These are phyloP conservation scores for Yamadazyma jaroonii DNA, from an alignment of 1,139 yeast species.

Conservation along the genomic window DNA sequence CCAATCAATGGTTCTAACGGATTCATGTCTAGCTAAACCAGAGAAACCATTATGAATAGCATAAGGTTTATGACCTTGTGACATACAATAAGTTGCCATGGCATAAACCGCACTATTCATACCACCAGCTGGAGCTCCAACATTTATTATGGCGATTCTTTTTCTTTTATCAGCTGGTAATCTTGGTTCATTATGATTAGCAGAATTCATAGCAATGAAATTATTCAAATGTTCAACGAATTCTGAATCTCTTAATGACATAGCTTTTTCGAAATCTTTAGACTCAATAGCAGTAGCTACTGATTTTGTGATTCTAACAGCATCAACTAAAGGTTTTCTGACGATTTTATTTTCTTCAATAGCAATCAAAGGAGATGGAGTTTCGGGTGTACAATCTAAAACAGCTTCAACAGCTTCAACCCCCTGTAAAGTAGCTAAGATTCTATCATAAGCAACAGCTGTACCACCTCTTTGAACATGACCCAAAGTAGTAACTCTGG, in stretches of 20 bases:
- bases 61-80: conserved; percentile 70
- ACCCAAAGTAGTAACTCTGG: conserved; percentile 92
- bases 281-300: conserved; percentile 82
- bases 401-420: conserved; percentile 97
- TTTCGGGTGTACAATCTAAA: conserved; percentile 79
- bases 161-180: conserved; percentile 57
- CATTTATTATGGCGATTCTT: conserved; percentile 69
- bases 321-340: conserved; percentile 81
- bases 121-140: conserved; percentile 85
- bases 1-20: conserved; percentile 63
- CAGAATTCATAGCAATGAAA: conserved; percentile 59
- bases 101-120: conserved; percentile 77
- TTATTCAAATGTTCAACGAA: conserved; percentile 65
- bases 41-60: conserved; percentile 77
- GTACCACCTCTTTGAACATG: conserved; percentile 99
- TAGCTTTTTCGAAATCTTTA: conserved; percentile 82
- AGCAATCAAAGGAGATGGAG: conserved; percentile 96
- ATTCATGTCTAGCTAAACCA: conserved; percentile 74
- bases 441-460: conserved; percentile 90
- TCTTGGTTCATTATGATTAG: conserved; percentile 55
- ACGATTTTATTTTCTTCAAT: conserved; percentile 83
- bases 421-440: conserved; percentile 92
- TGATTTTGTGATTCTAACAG: conserved; percentile 78
- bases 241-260: conserved; percentile 71
- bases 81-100: conserved; percentile 69